These are phyloP conservation scores for Hebeloma cylindrosporum DNA, from an alignment of 768 basidiomycete species.

Conservation along the genomic window DNA sequence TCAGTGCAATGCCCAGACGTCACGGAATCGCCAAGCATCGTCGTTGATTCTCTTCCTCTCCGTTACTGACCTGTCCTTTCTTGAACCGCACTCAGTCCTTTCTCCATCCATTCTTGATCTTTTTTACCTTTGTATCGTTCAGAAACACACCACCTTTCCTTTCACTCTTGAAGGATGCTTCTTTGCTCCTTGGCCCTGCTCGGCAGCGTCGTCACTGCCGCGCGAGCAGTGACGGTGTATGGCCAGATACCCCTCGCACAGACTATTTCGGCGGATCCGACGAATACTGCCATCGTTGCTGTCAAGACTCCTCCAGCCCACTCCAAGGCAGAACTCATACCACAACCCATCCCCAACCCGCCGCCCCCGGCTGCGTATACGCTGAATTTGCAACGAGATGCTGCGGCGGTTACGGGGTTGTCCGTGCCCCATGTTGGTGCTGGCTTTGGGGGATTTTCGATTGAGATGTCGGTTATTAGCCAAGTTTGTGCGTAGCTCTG, in stretches of 20 bases:
- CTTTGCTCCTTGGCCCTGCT: neutral
- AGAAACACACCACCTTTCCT: too few relatives aligned
- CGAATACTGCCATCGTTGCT: slow-evolving; percentile 4
- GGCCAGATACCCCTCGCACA: slow-evolving; percentile 32
- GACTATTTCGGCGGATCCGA: slow-evolving; percentile 11
- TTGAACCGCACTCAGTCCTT: neutral
- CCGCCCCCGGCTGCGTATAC: slow-evolving; percentile 42
- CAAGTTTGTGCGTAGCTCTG: slow-evolving; percentile 53
- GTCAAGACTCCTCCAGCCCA: slow-evolving; percentile 44
- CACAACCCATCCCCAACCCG: slow-evolving; percentile 51
- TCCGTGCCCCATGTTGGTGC: slow-evolving; percentile 32
- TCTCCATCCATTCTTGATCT: neutral
- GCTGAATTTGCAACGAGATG: slow-evolving; percentile 39
- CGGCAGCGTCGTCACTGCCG: slow-evolving; percentile 1
- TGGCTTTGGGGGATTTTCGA: slow-evolving; percentile 72
- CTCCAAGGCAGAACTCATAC: slow-evolving; percentile 47
- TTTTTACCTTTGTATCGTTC: neutral
- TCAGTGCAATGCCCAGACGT: too few relatives aligned
- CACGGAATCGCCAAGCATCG: too few relatives aligned
- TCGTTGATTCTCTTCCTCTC: too few relatives aligned
- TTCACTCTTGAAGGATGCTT: neutral
- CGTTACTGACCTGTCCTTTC: too few relatives aligned
- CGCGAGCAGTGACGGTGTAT: slow-evolving; percentile 30
- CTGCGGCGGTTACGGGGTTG: slow-evolving; percentile 29
- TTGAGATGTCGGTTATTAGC: slow-evolving; percentile 72